Conservation (phyloP, 805 yeast genomes). For the Kluyveromyces lactis region DNA sequence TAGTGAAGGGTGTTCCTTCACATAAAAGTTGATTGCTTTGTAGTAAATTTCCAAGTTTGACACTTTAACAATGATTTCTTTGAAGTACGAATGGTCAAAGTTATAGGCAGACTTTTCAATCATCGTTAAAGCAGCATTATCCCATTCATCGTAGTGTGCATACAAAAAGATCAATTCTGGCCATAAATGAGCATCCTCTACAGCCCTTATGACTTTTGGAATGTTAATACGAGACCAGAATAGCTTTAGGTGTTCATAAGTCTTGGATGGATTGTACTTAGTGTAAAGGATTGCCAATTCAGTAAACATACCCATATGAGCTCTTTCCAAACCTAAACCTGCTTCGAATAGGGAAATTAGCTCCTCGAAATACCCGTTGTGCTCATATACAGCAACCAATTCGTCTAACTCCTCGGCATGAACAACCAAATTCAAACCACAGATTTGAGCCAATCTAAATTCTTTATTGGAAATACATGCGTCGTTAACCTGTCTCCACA, state of each 20-base stretch:
- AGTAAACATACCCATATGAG: slow-evolving; percentile 99
- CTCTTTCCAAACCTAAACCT: slow-evolving; percentile 94
- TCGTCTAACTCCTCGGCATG: slow-evolving; percentile 97
- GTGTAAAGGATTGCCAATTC: slow-evolving; percentile 87
- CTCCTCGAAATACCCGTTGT: slow-evolving; percentile 86
- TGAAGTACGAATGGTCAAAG: slow-evolving; percentile 88
- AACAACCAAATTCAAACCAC: slow-evolving; percentile 93
- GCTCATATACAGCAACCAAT: slow-evolving; percentile 78
- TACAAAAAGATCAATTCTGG: slow-evolving; percentile 92
- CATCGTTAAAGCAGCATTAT: slow-evolving; percentile 94
- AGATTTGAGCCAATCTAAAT: slow-evolving; percentile 94
- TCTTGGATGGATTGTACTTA: slow-evolving; percentile 80
- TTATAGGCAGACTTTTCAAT: slow-evolving; percentile 91
- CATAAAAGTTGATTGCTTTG: slow-evolving; percentile 92
- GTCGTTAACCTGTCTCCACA: slow-evolving; percentile 95
- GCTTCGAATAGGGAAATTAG: slow-evolving; percentile 88
- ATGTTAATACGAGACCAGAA: slow-evolving; percentile 98
- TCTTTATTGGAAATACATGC: slow-evolving; percentile 95
- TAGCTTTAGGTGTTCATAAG: slow-evolving; percentile 92
- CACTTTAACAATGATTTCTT: slow-evolving; percentile 90
- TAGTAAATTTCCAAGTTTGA: slow-evolving; percentile 94
- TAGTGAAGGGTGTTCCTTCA: slow-evolving; percentile 84
- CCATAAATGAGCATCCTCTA: slow-evolving; percentile 91
- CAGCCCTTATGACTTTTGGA: slow-evolving; percentile 92
- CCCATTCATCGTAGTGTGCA: slow-evolving; percentile 99